phyloP scores from a whole-genome alignment of 2,329 filamentous ascomycete genomes.

The Hypocreales sp. region DNA sequence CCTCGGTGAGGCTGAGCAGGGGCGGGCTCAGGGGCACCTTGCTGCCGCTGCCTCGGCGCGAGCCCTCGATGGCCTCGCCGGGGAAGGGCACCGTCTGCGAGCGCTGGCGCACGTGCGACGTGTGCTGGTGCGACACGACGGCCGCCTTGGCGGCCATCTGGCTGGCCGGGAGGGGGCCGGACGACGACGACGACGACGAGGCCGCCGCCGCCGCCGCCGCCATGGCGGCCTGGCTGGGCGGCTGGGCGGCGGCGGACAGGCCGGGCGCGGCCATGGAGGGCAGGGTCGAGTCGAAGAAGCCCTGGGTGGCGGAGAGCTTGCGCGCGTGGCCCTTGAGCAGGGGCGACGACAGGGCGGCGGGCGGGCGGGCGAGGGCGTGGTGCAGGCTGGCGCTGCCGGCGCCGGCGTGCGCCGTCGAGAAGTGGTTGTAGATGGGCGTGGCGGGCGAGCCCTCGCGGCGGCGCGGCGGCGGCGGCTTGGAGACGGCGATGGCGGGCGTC shows the following conservation, averaged over 20 bases:
- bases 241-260: slow-evolving; percentile 29
- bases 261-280: slow-evolving; percentile 45
- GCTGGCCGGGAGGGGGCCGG: slow-evolving; percentile 38
- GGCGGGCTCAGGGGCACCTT: slow-evolving; percentile 44
- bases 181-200: slow-evolving; percentile 1
- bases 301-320: slow-evolving; percentile 59
- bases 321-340: slow-evolving; percentile 32
- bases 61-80: slow-evolving; percentile 25
- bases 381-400: slow-evolving; percentile 28
- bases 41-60: slow-evolving; percentile 27
- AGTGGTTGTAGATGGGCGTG: slow-evolving; percentile 32
- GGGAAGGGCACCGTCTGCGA: slow-evolving; percentile 58
- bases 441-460: slow-evolving; percentile 20
- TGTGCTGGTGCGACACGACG: slow-evolving; percentile 47
- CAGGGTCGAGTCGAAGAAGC: slow-evolving; percentile 60
- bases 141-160: slow-evolving; percentile 70
- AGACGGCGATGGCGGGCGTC: slow-evolving; percentile 22
- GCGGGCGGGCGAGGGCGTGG: slow-evolving; percentile 45
- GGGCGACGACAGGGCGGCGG: slow-evolving; percentile 15
- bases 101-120: slow-evolving; percentile 43
- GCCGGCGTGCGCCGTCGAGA: slow-evolving; percentile 20
- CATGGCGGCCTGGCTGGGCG: slow-evolving; percentile 18
- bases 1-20: slow-evolving; percentile 47
- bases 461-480: slow-evolving; percentile 33
- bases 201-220: slow-evolving; percentile 13